phyloP scores from a whole-genome alignment of 257 asterid genomes.

The Scutellaria baicalensis region DNA sequence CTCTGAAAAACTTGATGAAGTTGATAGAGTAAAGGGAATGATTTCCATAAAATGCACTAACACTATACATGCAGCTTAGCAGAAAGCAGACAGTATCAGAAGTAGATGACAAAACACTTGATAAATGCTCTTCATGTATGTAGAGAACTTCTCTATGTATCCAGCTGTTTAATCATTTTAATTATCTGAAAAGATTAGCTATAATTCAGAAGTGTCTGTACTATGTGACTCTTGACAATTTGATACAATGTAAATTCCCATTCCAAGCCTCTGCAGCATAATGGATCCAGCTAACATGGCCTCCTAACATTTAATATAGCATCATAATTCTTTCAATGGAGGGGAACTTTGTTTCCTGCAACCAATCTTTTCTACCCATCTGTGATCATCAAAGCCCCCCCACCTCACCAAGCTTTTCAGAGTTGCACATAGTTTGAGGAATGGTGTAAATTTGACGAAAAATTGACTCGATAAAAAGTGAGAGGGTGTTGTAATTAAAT shows the following conservation, averaged over 20 bases:
- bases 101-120: not conserved
- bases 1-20: not conserved
- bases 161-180: not conserved
- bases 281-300: not conserved
- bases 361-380: not conserved
- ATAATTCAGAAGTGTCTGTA: not conserved
- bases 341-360: not conserved
- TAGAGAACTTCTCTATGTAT: not conserved
- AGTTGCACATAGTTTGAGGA: too few species aligned
- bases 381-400: not conserved
- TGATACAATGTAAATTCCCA: not conserved
- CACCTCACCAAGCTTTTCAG: too few species aligned
- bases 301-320: conserved; percentile 8
- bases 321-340: not conserved
- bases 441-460: too few species aligned
- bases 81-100: too few species aligned
- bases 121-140: not conserved
- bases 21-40: too few species aligned
- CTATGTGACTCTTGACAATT: not conserved
- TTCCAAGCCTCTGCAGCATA: not conserved
- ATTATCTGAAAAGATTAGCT: not conserved
- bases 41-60: too few species aligned
- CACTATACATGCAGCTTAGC: too few species aligned
- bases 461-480: too few species aligned
- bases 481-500: too few species aligned